Percentiles rank a stretch among this genome's conserved stretches.
Conservation (phyloP, 768 basidiomycete species). For the Tricholoma hemisulphureum region DNA sequence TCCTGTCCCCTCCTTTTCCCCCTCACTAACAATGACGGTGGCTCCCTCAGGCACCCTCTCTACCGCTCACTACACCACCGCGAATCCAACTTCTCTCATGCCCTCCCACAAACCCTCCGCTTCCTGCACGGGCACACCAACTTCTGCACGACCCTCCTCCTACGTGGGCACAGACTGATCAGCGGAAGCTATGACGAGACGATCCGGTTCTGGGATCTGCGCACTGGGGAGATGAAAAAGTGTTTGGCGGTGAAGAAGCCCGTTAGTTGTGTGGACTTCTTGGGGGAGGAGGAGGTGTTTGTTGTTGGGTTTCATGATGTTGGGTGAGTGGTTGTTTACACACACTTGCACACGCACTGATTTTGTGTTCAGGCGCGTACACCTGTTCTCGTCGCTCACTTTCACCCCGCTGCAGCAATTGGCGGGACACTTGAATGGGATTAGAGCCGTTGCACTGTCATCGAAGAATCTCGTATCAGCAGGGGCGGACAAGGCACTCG, state of each 20-base stretch:
- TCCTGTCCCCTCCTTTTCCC: background rate
- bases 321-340: conserved; percentile 72
- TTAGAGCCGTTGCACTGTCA: conserved; percentile 84
- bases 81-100: conserved; percentile 79
- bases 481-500: conserved; percentile 68
- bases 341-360: too few species aligned
- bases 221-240: conserved; percentile 60
- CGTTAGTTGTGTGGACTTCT: conserved; percentile 86
- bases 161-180: conserved; percentile 78
- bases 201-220: conserved; percentile 89
- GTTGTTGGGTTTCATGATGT: conserved; percentile 93
- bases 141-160: conserved; percentile 79
- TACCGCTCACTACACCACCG: conserved; percentile 83
- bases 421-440: conserved; percentile 84
- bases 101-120: conserved; percentile 69
- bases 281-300: conserved; percentile 84
- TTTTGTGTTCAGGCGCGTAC: conserved; percentile 61
- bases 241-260: conserved; percentile 85
- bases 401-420: conserved; percentile 83
- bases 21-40: background rate
- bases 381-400: conserved; percentile 82
- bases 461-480: conserved; percentile 86
- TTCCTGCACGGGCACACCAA: conserved; percentile 85
- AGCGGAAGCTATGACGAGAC: conserved; percentile 92
- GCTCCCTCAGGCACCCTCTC: conserved; percentile 46